A percentile compares a stretch with the other conserved stretches of the same genome.
Conservation (phyloP, 73 alveolate species). For the Paramecium caudatum region DNA sequence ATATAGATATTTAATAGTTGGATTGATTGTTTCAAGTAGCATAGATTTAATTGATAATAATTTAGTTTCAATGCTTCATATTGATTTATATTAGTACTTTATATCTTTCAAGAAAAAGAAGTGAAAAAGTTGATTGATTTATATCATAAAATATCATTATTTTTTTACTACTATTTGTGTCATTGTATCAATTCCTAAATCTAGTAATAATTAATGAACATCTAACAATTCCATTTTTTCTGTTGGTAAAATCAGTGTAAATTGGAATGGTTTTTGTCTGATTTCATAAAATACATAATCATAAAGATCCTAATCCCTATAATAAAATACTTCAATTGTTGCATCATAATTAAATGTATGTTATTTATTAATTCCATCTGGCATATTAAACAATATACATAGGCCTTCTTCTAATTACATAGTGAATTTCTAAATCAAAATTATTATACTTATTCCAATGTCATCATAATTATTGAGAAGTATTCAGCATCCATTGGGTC, state of each 20-base stretch:
- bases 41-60: neutral
- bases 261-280: neutral
- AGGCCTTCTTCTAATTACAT: constrained; percentile 29
- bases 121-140: too few species aligned
- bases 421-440: constrained; percentile 70
- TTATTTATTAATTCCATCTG: constrained; percentile 72
- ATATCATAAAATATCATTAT: constrained; percentile 12
- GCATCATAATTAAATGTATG: constrained; percentile 72
- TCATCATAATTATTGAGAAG: constrained; percentile 70
- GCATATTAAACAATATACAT: constrained; percentile 55
- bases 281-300: constrained; percentile 8
- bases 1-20: neutral
- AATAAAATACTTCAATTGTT: constrained; percentile 24
- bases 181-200: constrained; percentile 55
- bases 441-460: constrained; percentile 72
- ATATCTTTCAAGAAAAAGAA: too few species aligned
- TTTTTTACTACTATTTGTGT: constrained; percentile 36
- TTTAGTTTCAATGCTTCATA: neutral
- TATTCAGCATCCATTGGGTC: constrained; percentile 65
- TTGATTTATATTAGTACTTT: neutral
- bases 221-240: constrained; percentile 5
- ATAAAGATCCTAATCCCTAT: constrained; percentile 34
- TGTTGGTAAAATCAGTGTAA: neutral
- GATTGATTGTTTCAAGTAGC: neutral
- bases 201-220: neutral